Base-by-base conservation (phyloP, 495 filamentous ascomycete species). In the Darksidea phi region DNA sequence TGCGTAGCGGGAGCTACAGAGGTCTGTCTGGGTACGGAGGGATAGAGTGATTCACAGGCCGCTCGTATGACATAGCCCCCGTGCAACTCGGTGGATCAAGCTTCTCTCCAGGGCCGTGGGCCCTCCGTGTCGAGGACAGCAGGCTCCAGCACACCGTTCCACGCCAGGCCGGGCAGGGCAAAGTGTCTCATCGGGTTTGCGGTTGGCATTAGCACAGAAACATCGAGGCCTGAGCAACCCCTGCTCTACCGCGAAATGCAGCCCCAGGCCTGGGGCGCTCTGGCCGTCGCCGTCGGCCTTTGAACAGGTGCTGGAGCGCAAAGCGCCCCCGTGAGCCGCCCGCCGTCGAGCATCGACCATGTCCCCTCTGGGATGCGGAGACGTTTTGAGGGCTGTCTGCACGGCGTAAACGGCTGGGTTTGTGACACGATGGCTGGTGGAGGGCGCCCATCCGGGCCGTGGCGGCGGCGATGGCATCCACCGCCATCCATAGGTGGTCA, bases 11-110 rank as follows among this genome's bases (percentile, higher is more conserved):
- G 61, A 68, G 60, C 65, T 68, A 50, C 49, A 61, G 55, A 46
- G 23, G 23, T 20, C 45, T 32, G 23, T 20, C 45, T 32, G 3
- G 28, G 28, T 32, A 32, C 10, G 28, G 28, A 32, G 28, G 55
- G 61, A 45, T 57, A 57, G 51, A 64, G 60, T 52, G 64, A 48
- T 63, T 59, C 60, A 60, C 56, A 56, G 48, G 54, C 26, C 11
- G 48, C 66, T 68, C 66, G 66, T 65, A 68, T 68, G 62, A 66
- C 66, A 68, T 68, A 68, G 66, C 61, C 66, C 59, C 61, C 61
- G 66, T 65, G 66, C 61, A 68, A 65, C 66, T 65, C 52, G 48
- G 61, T 52, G 56, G 66, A 64, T 68, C 61, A 64, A 64, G 66
- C 58, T 66, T 51, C 59, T 3, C 23, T 54, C 63, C 57, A 51